Evolutionary conservation across 2,329 filamentous ascomycete genomes (phyloP).

Genomic region (Verticillium tricorpus): DNA sequence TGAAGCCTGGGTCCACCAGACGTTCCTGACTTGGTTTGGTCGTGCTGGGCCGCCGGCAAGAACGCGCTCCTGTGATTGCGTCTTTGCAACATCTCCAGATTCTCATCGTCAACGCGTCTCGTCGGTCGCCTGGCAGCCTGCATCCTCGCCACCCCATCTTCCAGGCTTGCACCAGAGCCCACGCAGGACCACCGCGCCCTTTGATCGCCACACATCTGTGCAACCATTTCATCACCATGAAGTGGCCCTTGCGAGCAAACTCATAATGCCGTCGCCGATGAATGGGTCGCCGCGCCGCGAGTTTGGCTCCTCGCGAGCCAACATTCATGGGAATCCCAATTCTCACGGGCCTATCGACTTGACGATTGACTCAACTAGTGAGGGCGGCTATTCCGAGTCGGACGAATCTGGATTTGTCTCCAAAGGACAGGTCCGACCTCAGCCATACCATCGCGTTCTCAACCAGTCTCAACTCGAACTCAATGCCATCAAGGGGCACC

Average conservation of each 20-base stretch:
- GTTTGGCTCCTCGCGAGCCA: not conserved
- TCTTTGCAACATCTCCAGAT: conserved; percentile 1
- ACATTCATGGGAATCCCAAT: not conserved
- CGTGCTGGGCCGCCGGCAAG: not conserved
- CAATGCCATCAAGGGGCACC: not conserved
- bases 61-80: not conserved
- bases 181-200: not conserved
- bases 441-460: not conserved
- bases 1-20: not conserved
- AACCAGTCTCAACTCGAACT: not conserved
- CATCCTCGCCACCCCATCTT: not conserved
- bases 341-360: not conserved
- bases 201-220: not conserved
- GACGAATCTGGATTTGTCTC: not conserved
- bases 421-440: not conserved
- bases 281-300: not conserved
- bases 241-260: not conserved
- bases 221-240: not conserved
- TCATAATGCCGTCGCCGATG: not conserved
- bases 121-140: not conserved
- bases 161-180: not conserved
- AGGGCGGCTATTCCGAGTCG: not conserved
- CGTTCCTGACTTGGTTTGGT: not conserved
- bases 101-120: not conserved
- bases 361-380: not conserved